These are phyloP conservation scores for Ceratobasidium sp. DNA, from an alignment of 1,284 basidiomycete species.

Conservation along the genomic window DNA sequence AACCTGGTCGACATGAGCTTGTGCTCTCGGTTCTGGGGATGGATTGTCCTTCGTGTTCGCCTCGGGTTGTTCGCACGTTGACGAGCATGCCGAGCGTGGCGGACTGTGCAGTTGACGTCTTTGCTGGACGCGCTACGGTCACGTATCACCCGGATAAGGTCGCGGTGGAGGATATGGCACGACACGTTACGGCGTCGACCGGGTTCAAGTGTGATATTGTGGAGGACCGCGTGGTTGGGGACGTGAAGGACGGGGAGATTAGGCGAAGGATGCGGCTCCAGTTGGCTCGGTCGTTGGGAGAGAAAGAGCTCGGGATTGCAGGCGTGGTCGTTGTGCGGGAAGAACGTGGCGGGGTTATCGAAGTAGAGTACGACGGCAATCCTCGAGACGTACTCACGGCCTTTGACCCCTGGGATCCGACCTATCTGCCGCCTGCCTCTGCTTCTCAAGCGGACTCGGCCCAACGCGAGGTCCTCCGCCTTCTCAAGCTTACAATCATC, in stretches of 20 bases:
- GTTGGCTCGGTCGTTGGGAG: conserved; percentile 10
- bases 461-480: conserved; percentile 50
- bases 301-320: neutral
- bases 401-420: conserved; percentile 44
- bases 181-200: conserved; percentile 14
- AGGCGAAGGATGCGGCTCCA: conserved; percentile 13
- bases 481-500: conserved; percentile 54
- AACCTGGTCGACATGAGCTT: conserved; percentile 28
- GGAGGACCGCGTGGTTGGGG: conserved; percentile 22
- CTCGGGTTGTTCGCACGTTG: conserved; percentile 47
- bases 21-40: conserved; percentile 47
- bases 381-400: conserved; percentile 45
- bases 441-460: conserved; percentile 43
- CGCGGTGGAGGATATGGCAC: conserved; percentile 35
- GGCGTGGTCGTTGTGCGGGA: conserved; percentile 14
- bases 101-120: conserved; percentile 43
- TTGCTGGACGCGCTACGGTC: conserved; percentile 47
- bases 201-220: conserved; percentile 26
- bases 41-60: conserved; percentile 50
- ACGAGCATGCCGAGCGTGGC: conserved; percentile 44
- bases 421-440: conserved; percentile 36
- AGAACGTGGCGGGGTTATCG: conserved; percentile 27
- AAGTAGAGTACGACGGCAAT: conserved; percentile 39
- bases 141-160: conserved; percentile 42
- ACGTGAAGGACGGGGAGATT: neutral